These are phyloP conservation scores for Fusarium chaquense DNA, from an alignment of 2,329 filamentous ascomycete species.

Conservation along the genomic window DNA sequence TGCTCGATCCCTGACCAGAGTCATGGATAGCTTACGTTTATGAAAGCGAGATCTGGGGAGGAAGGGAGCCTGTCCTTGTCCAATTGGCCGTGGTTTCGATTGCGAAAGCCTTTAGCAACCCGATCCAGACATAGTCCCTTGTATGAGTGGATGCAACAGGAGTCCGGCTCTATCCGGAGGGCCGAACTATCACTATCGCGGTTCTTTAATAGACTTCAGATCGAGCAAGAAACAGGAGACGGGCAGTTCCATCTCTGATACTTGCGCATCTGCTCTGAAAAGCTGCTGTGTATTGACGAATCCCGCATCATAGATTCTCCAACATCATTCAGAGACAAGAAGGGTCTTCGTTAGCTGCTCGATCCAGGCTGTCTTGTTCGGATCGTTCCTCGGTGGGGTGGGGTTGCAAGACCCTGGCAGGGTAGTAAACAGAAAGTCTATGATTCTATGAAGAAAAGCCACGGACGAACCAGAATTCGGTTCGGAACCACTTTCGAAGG, in stretches of 20 bases:
- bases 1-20: conserved; percentile 27
- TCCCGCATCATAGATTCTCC: conserved; percentile 12
- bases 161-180: conserved; percentile 33
- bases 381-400: conserved; percentile 31
- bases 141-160: conserved; percentile 46
- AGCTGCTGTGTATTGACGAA: background rate
- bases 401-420: conserved; percentile 31
- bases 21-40: conserved; percentile 46
- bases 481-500: conserved; percentile 34
- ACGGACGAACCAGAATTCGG: conserved; percentile 37
- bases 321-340: conserved; percentile 3
- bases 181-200: conserved; percentile 34
- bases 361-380: conserved; percentile 17
- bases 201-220: conserved; percentile 6
- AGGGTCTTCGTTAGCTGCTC: conserved; percentile 12
- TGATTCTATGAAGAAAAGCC: conserved; percentile 37
- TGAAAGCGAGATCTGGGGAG: conserved; percentile 44
- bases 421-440: conserved; percentile 32
- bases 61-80: conserved; percentile 31
- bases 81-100: conserved; percentile 45
- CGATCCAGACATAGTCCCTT: conserved; percentile 47
- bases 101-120: conserved; percentile 42
- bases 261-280: background rate
- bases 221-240: conserved; percentile 2
- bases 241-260: background rate